Conservation (phyloP, 352 stramenopile species). For the Saprolegnia parasitica region DNA sequence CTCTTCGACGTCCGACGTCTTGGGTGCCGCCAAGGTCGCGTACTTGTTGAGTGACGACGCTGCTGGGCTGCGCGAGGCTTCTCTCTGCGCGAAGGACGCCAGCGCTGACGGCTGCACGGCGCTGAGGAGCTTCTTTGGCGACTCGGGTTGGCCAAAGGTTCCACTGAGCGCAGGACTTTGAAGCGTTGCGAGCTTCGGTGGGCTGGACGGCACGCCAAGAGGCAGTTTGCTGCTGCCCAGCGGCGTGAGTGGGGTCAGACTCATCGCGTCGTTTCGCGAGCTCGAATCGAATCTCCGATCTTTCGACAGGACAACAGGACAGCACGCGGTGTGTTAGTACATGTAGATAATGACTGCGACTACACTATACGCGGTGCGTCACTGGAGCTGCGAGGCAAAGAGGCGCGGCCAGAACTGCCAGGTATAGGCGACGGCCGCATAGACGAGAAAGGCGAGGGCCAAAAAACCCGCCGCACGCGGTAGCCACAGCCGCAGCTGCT, state of each 20-base stretch:
- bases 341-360: too few relatives aligned
- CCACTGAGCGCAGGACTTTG: background rate
- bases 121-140: background rate
- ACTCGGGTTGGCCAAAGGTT: background rate
- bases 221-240: background rate
- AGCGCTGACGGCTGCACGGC: background rate
- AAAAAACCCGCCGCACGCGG: background rate
- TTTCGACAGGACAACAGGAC: too few relatives aligned
- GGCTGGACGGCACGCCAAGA: background rate
- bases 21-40: background rate
- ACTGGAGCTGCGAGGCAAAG: too few relatives aligned
- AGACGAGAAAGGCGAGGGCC: background rate
- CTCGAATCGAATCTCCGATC: too few relatives aligned
- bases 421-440: too few relatives aligned
- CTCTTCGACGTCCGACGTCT: background rate
- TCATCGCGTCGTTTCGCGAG: background rate
- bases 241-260: background rate
- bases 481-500: background rate
- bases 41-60: background rate
- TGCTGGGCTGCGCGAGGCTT: background rate
- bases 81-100: background rate
- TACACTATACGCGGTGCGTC: too few relatives aligned
- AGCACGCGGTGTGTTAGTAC: too few relatives aligned
- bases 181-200: background rate
- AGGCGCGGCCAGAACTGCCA: too few relatives aligned